Evolutionary conservation across 2,329 filamentous ascomycete genomes (phyloP).

Genomic region (Pseudogymnoascus verrucosus): DNA sequence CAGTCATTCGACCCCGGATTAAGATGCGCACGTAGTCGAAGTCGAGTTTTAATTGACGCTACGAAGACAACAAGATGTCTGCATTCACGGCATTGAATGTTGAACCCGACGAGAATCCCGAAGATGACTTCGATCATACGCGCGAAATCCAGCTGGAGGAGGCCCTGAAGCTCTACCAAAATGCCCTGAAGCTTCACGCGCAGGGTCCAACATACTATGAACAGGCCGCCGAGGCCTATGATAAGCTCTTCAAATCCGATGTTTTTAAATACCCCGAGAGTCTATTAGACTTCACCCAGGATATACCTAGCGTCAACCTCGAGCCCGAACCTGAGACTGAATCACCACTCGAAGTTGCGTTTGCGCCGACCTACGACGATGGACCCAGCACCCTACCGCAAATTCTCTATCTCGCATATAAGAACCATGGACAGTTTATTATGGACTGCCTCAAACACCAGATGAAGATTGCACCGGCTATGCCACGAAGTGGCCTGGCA

Average conservation of each 20-base stretch:
- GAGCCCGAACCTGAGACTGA: constrained; percentile 39
- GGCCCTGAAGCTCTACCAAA: constrained; percentile 88
- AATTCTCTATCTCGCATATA: constrained; percentile 86
- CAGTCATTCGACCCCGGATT: neutral
- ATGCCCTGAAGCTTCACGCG: constrained; percentile 81
- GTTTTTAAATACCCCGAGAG: constrained; percentile 91
- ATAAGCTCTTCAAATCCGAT: constrained; percentile 78
- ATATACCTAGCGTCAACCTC: constrained; percentile 26
- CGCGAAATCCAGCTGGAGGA: constrained; percentile 92
- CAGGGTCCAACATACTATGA: constrained; percentile 71
- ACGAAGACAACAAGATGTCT: constrained; percentile 14
- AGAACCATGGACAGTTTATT: constrained; percentile 87
- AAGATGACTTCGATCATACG: constrained; percentile 89
- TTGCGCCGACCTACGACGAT: constrained; percentile 57
- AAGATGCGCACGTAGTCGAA: neutral
- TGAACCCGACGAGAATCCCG: constrained; percentile 81
- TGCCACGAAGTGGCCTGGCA: constrained; percentile 22
- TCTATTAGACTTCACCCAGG: constrained; percentile 62
- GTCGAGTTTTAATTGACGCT: neutral
- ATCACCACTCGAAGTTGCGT: constrained; percentile 44
- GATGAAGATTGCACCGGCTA: constrained; percentile 31
- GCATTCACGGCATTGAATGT: constrained; percentile 86
- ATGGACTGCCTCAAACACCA: constrained; percentile 64
- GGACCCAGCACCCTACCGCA: constrained; percentile 77
- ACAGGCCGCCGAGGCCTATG: constrained; percentile 74